A percentile compares a stretch with the other conserved stretches of the same genome.
These are phyloP conservation scores for Chaetothyriales sp. DNA, from an alignment of 2,329 filamentous ascomycete species.

Conservation along the genomic window DNA sequence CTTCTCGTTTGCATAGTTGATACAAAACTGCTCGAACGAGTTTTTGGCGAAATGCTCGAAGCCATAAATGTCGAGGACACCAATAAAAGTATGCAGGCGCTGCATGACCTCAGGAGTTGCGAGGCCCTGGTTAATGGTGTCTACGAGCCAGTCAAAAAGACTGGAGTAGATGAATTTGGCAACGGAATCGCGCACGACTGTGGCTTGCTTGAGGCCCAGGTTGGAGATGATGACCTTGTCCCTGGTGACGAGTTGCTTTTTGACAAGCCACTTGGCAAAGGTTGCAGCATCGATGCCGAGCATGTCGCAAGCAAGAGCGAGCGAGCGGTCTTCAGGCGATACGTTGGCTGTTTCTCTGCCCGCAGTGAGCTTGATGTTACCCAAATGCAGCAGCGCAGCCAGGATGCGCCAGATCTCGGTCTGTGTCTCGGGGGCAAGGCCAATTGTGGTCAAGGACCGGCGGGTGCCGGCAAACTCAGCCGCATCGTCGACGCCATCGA, in stretches of 20 bases:
- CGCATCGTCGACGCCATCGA: constrained; percentile 90
- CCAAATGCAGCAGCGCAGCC: constrained; percentile 80
- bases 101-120: constrained; percentile 76
- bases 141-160: constrained; percentile 97
- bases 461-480: constrained; percentile 83
- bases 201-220: constrained; percentile 78
- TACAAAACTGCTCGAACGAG: constrained; percentile 98
- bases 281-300: constrained; percentile 73
- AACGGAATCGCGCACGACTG: constrained; percentile 90
- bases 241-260: constrained; percentile 92
- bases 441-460: constrained; percentile 74
- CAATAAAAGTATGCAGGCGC: constrained; percentile 79
- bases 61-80: constrained; percentile 96
- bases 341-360: constrained; percentile 69
- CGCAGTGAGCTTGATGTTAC: constrained; percentile 90
- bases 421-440: constrained; percentile 60
- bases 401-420: constrained; percentile 76
- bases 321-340: constrained; percentile 61
- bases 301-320: constrained; percentile 67
- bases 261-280: constrained; percentile 96
- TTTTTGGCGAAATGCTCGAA: constrained; percentile 99
- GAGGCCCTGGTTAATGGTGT: constrained; percentile 81
- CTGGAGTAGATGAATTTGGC: constrained; percentile 98
- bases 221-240: constrained; percentile 97
- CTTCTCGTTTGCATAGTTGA: constrained; percentile 99